Percentiles rank a stretch among this genome's conserved stretches.
Conservation (phyloP, 345 rosid genomes). For the Arabis alpina region DNA sequence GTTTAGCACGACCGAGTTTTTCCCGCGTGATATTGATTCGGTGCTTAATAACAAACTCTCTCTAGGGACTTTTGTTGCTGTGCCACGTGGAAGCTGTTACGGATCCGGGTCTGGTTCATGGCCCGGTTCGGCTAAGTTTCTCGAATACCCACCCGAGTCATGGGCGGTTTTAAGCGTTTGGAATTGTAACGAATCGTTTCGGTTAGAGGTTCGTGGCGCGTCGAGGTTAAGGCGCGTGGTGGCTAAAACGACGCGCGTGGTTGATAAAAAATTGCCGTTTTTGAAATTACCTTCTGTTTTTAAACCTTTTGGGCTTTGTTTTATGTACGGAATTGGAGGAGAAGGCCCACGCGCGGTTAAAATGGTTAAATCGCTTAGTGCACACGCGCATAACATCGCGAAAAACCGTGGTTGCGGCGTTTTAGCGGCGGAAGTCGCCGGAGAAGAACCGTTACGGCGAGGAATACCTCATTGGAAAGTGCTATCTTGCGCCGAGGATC, state of each 20-base stretch:
- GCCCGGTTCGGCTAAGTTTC: slow-evolving; percentile 67
- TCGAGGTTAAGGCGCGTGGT: slow-evolving; percentile 56
- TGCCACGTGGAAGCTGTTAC: slow-evolving; percentile 65
- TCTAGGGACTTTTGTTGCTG: slow-evolving; percentile 80
- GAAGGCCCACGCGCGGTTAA: slow-evolving; percentile 75
- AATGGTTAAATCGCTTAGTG: slow-evolving; percentile 63
- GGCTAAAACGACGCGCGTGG: slow-evolving; percentile 66
- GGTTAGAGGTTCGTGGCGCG: slow-evolving; percentile 81
- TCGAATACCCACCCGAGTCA: slow-evolving; percentile 78
- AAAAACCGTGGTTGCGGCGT: slow-evolving; percentile 72
- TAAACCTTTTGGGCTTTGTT: slow-evolving; percentile 77
- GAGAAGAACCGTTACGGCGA: slow-evolving; percentile 62
- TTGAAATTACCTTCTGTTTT: slow-evolving; percentile 74
- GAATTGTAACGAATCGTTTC: slow-evolving; percentile 83
- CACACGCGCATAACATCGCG: slow-evolving; percentile 87
- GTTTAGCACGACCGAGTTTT: slow-evolving; percentile 90
- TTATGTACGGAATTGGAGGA: slow-evolving; percentile 87
- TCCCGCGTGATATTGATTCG: slow-evolving; percentile 91
- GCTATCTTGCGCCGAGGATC: slow-evolving; percentile 73
- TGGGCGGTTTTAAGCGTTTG: slow-evolving; percentile 96
- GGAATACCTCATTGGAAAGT: slow-evolving; percentile 88
- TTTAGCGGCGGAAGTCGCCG: slow-evolving; percentile 84
- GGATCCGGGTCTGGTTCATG: slow-evolving; percentile 50
- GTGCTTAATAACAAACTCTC: slow-evolving; percentile 72
- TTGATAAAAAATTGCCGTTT: slow-evolving; percentile 82